A percentile compares a stretch with the other conserved stretches of the same genome.
These are phyloP conservation scores for Eucalyptus cloeziana DNA, from an alignment of 345 rosid genomes.

Conservation along the genomic window DNA sequence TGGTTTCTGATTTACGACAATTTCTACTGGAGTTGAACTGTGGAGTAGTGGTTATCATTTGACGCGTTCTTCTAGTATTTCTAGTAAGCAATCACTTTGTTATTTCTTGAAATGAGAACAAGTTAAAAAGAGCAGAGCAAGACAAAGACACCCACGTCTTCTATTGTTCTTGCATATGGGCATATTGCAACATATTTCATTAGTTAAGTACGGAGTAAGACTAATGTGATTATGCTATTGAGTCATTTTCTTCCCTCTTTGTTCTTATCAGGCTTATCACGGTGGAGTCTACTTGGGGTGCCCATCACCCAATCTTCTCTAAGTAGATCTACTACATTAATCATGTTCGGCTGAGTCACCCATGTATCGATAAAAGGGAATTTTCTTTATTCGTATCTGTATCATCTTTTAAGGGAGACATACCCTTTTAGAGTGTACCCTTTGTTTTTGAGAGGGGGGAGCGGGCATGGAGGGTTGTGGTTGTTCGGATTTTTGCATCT, in stretches of 20 bases:
- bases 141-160: neutral
- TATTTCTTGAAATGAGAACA: neutral
- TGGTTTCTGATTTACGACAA: neutral
- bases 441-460: too few species aligned
- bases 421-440: neutral
- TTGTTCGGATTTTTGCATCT: neutral
- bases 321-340: too few species aligned
- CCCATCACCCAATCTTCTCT: too few species aligned
- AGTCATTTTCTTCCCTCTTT: too few species aligned
- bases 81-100: neutral
- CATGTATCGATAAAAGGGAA: neutral
- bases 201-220: neutral
- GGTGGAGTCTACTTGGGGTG: too few species aligned
- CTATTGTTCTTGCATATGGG: neutral
- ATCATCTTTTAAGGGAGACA: too few species aligned
- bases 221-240: too few species aligned
- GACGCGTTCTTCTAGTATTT: neutral
- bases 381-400: too few species aligned
- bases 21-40: neutral
- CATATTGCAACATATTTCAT: neutral
- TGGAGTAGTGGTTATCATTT: neutral
- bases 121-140: neutral
- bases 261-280: neutral
- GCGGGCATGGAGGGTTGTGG: too few species aligned
- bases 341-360: too few species aligned